Evolutionary conservation across 768 basidiomycete genomes (phyloP).

Genomic region (Lactarius hatsudake): DNA sequence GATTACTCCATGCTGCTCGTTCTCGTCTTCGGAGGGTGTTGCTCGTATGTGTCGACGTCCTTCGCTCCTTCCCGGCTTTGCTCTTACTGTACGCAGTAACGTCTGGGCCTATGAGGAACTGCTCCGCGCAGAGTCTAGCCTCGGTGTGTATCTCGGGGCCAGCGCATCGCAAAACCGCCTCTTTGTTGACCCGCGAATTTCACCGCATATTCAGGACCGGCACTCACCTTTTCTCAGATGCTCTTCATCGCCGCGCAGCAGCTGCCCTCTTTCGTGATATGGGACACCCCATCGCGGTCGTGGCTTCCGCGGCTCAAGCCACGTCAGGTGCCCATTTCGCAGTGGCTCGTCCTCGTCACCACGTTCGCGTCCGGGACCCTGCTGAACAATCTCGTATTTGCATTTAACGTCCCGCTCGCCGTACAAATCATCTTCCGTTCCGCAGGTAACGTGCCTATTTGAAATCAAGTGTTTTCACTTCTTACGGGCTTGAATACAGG

Average conservation of each 20-base stretch:
- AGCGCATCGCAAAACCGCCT: too few relatives aligned
- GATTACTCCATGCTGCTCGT: conserved; percentile 46
- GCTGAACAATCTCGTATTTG: conserved; percentile 81
- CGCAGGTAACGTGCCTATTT: conserved; percentile 49
- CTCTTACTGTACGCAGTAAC: conserved; percentile 46
- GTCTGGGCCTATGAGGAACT: conserved; percentile 77
- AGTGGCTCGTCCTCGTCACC: conserved; percentile 71
- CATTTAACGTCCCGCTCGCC: conserved; percentile 71
- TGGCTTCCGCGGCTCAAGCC: conserved; percentile 56
- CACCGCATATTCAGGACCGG: conserved; percentile 56
- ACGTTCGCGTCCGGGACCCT: conserved; percentile 64
- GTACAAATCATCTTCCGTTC: conserved; percentile 84
- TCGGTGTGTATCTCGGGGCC: conserved; percentile 45
- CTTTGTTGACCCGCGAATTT: neutral
- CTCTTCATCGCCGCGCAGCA: conserved; percentile 68
- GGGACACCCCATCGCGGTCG: conserved; percentile 11
- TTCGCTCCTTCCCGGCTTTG: neutral
- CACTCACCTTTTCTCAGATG: conserved; percentile 84
- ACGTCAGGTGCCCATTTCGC: conserved; percentile 60
- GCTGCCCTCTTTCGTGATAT: conserved; percentile 59
- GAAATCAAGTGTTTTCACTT: too few relatives aligned
- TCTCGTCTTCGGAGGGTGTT: conserved; percentile 80
- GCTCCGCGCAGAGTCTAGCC: conserved; percentile 61
- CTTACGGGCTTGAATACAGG: conserved; percentile 8
- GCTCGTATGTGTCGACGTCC: conserved; percentile 53